These are phyloP conservation scores for Phoma herbarum DNA, from an alignment of 2,329 filamentous ascomycete genomes.

Conservation along the genomic window DNA sequence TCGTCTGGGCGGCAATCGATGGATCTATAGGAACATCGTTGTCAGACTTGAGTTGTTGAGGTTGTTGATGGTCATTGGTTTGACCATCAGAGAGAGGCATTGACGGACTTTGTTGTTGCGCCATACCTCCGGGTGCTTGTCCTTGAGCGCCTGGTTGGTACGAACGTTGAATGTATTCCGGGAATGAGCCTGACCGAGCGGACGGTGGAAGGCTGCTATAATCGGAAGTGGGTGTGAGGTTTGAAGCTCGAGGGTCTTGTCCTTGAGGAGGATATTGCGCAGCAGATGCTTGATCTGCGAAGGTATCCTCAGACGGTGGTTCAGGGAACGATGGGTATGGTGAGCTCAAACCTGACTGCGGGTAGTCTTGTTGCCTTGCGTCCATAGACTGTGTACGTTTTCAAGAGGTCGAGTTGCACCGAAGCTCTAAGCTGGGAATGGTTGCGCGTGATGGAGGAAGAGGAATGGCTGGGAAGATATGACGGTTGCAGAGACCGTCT, in stretches of 20 bases:
- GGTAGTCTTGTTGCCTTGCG: conserved; percentile 62
- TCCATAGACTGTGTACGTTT: conserved; percentile 61
- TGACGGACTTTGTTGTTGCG: conserved; percentile 99
- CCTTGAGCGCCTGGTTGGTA: conserved; percentile 80
- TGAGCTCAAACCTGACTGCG: conserved; percentile 64
- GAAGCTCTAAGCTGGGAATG: conserved; percentile 51
- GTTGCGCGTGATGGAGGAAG: conserved; percentile 51
- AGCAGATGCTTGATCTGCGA: conserved; percentile 93
- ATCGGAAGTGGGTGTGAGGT: conserved; percentile 87
- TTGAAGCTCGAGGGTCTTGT: conserved; percentile 77
- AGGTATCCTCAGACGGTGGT: conserved; percentile 81
- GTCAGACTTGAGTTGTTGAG: conserved; percentile 84
- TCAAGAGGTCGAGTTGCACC: conserved; percentile 42
- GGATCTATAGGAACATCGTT: conserved; percentile 98
- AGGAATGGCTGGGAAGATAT: conserved; percentile 59
- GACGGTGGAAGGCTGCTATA: conserved; percentile 80
- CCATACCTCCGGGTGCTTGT: conserved; percentile 87
- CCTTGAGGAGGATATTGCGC: conserved; percentile 81
- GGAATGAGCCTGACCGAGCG: conserved; percentile 83
- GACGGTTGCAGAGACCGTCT: conserved; percentile 52
- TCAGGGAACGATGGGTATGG: conserved; percentile 63
- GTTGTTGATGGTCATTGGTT: conserved; percentile 73
- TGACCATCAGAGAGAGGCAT: conserved; percentile 83
- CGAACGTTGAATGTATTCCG: conserved; percentile 83
- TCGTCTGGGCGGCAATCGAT: conserved; percentile 90